Evolutionary conservation across 1,284 basidiomycete genomes (phyloP).

Genomic region (Chondrostereum purpureum): DNA sequence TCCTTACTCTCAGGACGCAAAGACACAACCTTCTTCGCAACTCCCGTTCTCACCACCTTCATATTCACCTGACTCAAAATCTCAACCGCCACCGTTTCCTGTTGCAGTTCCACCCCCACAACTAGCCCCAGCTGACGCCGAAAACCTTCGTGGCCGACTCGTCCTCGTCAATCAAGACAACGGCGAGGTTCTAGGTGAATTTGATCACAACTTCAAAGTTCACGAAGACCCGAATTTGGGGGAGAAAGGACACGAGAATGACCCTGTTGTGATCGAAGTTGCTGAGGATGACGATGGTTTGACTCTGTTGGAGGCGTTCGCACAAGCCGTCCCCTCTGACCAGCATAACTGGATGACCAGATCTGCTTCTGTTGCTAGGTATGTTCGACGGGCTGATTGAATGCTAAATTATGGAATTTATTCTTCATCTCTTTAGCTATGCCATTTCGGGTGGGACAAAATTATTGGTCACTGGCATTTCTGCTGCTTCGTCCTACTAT

Average conservation of each 20-base stretch:
- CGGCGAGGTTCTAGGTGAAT: conserved; percentile 69
- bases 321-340: conserved; percentile 54
- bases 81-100: conserved; percentile 9
- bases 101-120: conserved; percentile 4
- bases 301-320: conserved; percentile 48
- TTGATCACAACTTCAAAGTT: conserved; percentile 54
- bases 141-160: conserved; percentile 59
- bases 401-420: no score
- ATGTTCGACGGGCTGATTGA: no score
- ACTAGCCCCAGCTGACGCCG: conserved; percentile 17
- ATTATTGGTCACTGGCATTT: conserved; percentile 56
- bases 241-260: conserved; percentile 44
- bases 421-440: no score
- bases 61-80: conserved; percentile 4
- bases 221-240: conserved; percentile 50
- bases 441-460: conserved; percentile 66
- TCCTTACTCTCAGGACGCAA: conserved; percentile 6
- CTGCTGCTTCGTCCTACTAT: conserved; percentile 57
- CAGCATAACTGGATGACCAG: conserved; percentile 72
- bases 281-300: conserved; percentile 38
- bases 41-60: no score
- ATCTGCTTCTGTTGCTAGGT: conserved; percentile 66
- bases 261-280: conserved; percentile 72
- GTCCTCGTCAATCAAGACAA: conserved; percentile 71
- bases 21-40: no score